Percentiles rank a stretch among this genome's conserved stretches.
Conservation (phyloP, 116 monocot genomes). For the Iris pallida region DNA sequence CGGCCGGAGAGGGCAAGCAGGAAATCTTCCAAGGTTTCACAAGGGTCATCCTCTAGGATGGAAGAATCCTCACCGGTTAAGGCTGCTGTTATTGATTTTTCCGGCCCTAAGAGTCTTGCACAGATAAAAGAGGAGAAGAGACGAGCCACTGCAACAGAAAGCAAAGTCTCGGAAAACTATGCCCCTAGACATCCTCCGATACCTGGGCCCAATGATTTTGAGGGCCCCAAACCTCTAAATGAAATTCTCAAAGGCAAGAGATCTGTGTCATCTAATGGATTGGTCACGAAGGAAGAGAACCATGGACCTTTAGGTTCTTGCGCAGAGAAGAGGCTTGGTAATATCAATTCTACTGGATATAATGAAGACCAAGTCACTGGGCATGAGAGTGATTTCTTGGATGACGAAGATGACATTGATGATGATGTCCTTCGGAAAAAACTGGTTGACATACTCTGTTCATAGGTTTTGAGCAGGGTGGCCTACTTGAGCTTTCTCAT, state of each 20-base stretch:
- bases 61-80: not conserved
- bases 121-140: slow-evolving; percentile 49
- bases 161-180: not conserved
- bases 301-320: not conserved
- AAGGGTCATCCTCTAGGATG: slow-evolving; percentile 1
- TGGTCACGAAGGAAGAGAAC: not conserved
- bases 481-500: not conserved
- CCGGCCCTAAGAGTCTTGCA: slow-evolving; percentile 52
- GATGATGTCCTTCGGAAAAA: slow-evolving; percentile 16
- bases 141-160: slow-evolving; percentile 7
- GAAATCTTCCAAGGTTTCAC: slow-evolving; percentile 12
- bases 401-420: slow-evolving; percentile 15
- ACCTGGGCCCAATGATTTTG: slow-evolving; percentile 31
- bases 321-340: not conserved
- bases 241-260: slow-evolving; percentile 49
- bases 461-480: not conserved
- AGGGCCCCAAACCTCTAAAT: slow-evolving; percentile 49
- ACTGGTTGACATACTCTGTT: slow-evolving; percentile 16
- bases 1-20: not conserved
- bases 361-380: not conserved
- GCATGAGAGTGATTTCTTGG: slow-evolving; percentile 6
- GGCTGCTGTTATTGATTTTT: slow-evolving; percentile 16
- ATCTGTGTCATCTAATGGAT: not conserved
- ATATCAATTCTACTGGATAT: not conserved
- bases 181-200: not conserved